A percentile compares a stretch with the other conserved stretches of the same genome.
Evolutionary conservation across 1,284 basidiomycete genomes (phyloP).

Genomic region (Microbotryomycetes sp.): DNA sequence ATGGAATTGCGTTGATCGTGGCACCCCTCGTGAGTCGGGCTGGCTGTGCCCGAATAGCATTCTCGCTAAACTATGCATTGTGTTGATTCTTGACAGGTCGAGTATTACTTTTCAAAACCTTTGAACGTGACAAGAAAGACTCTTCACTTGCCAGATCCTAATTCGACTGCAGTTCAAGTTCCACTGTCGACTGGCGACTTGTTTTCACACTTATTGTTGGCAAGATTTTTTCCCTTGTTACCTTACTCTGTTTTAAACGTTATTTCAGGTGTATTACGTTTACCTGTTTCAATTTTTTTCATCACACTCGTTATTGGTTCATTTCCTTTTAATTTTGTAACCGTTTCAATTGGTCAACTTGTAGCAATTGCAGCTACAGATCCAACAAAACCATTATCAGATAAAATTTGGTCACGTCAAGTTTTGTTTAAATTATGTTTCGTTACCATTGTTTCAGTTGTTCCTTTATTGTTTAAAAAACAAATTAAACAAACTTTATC

Average conservation of each 20-base stretch:
- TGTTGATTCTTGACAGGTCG: slow-evolving; percentile 14
- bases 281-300: slow-evolving; percentile 38
- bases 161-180: background rate
- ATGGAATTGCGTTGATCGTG: slow-evolving; percentile 28
- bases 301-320: slow-evolving; percentile 38
- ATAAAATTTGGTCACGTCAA: slow-evolving; percentile 36
- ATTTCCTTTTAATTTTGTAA: slow-evolving; percentile 40
- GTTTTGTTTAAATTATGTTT: slow-evolving; percentile 35
- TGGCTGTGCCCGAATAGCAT: no score
- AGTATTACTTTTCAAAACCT: slow-evolving; percentile 37
- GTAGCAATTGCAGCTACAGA: slow-evolving; percentile 34
- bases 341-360: slow-evolving; percentile 36
- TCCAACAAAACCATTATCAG: slow-evolving; percentile 21
- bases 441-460: slow-evolving; percentile 34
- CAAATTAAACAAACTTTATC: slow-evolving; percentile 27
- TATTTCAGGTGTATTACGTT: slow-evolving; percentile 38
- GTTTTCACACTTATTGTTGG: slow-evolving; percentile 36
- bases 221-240: slow-evolving; percentile 38
- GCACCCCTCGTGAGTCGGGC: slow-evolving; percentile 24
- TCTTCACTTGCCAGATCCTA: slow-evolving; percentile 20
- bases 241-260: slow-evolving; percentile 38
- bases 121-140: slow-evolving; percentile 33
- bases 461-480: slow-evolving; percentile 37
- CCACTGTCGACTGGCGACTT: slow-evolving; percentile 30
- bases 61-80: slow-evolving; percentile 7